These are phyloP conservation scores for Aspergillus texensis DNA, from an alignment of 2,329 filamentous ascomycete species.

Conservation along the genomic window DNA sequence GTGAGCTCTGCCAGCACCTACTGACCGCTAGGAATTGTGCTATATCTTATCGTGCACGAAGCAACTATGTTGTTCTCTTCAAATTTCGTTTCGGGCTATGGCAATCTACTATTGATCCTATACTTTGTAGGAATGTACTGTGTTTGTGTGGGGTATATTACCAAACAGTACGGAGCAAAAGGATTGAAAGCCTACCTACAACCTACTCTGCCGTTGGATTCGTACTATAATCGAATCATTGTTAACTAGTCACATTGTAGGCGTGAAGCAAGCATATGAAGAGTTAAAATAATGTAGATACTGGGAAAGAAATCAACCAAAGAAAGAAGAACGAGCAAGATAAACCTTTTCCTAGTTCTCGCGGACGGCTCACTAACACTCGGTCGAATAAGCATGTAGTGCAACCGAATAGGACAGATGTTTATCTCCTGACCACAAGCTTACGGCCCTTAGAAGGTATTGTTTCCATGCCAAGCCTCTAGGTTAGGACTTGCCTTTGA, in stretches of 20 bases:
- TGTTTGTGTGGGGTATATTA: too few species aligned
- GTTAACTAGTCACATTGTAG: background rate
- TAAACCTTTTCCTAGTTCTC: background rate
- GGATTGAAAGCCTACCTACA: too few species aligned
- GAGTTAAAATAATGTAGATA: background rate
- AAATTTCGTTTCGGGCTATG: too few species aligned
- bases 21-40: background rate
- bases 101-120: too few species aligned
- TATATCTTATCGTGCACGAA: background rate
- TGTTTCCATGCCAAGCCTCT: background rate
- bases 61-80: too few species aligned
- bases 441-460: background rate
- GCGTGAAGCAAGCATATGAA: background rate
- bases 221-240: background rate
- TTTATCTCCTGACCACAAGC: background rate
- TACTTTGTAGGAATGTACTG: too few species aligned
- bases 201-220: too few species aligned
- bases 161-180: too few species aligned
- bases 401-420: background rate
- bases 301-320: background rate
- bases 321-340: background rate
- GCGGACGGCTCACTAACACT: background rate
- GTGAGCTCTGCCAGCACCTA: background rate
- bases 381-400: background rate
- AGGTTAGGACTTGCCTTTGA: slow-evolving; percentile 25